These are phyloP conservation scores for Trichoderma sp. DNA, from an alignment of 2,329 filamentous ascomycete genomes.

Conservation along the genomic window DNA sequence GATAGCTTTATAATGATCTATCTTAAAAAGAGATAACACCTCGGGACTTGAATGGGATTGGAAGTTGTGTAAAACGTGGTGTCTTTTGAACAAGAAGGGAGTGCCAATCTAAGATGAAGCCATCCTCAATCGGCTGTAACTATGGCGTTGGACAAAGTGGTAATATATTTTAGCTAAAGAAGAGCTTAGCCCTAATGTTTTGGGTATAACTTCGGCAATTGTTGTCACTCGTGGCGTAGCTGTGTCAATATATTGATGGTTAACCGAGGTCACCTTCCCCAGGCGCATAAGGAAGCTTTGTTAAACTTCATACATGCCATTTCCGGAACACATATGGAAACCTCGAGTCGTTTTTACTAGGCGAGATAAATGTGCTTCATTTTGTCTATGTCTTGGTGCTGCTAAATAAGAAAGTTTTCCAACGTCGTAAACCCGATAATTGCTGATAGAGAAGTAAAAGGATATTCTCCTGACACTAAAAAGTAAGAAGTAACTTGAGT, in stretches of 20 bases:
- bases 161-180: background rate
- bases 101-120: background rate
- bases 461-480: background rate
- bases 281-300: too few species aligned
- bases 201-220: background rate
- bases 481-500: background rate
- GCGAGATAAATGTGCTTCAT: background rate
- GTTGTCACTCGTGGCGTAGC: background rate
- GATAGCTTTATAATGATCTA: background rate
- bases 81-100: background rate
- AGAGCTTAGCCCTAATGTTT: background rate
- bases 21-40: background rate
- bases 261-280: background rate
- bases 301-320: background rate
- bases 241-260: background rate
- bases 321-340: background rate
- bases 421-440: background rate
- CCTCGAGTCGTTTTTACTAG: background rate
- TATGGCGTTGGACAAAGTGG: background rate
- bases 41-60: background rate
- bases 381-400: background rate
- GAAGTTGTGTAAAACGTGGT: background rate
- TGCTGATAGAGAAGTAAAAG: background rate
- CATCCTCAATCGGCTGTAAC: background rate
- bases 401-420: background rate